Evolutionary conservation across 148 eudicot genomes (phyloP).

Genomic region (Selenicereus undatus): DNA sequence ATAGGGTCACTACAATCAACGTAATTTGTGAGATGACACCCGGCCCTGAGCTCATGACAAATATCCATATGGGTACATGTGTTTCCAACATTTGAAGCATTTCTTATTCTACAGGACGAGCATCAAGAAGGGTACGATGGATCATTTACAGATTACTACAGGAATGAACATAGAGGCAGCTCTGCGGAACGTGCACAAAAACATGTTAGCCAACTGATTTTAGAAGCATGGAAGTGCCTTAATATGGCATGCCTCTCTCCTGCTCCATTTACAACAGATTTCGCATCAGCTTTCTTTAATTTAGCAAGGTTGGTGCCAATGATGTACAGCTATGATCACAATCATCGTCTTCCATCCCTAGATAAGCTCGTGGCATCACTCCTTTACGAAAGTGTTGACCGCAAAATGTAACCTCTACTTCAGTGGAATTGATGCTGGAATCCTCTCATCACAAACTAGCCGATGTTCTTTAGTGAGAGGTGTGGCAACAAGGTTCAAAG

Average conservation of each 20-base stretch:
- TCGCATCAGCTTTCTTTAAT: not conserved
- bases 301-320: not conserved
- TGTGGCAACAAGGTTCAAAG: no score
- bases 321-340: not conserved
- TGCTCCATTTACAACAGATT: not conserved
- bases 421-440: not conserved
- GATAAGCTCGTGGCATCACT: not conserved
- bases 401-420: not conserved
- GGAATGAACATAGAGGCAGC: not conserved
- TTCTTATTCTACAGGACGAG: not conserved
- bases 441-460: not conserved
- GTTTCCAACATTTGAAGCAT: not conserved
- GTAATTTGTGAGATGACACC: no score
- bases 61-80: no score
- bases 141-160: not conserved
- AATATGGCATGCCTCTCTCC: not conserved
- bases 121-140: not conserved
- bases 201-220: not conserved
- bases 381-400: not conserved
- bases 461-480: no score
- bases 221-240: not conserved
- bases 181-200: not conserved
- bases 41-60: no score
- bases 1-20: no score
- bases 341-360: conserved; percentile 6